phyloP scores from a whole-genome alignment of 441 rosid species.

The Theobroma grandiflorum region DNA sequence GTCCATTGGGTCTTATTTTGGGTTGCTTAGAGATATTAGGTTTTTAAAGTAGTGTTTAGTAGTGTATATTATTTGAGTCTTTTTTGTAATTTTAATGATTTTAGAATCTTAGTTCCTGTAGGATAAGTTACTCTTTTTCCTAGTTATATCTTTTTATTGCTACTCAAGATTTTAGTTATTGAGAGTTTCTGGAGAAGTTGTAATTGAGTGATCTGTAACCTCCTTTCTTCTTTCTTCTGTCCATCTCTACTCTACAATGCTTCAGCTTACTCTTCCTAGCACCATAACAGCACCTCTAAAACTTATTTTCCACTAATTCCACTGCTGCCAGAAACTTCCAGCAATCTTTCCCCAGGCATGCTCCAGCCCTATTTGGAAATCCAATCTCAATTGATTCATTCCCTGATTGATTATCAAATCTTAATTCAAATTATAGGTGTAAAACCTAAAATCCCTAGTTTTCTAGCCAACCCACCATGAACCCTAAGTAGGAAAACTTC shows the following conservation, averaged over 20 bases:
- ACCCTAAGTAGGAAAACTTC: neutral
- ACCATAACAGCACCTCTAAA: neutral
- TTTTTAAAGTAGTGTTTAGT: neutral
- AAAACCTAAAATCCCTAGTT: neutral
- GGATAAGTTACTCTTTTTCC: neutral
- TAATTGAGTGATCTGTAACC: neutral
- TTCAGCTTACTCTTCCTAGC: neutral
- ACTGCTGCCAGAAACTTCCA: neutral
- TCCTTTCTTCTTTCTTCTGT: neutral
- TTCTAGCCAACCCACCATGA: neutral
- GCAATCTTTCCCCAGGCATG: neutral
- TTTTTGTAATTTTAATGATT: neutral
- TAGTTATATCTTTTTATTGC: neutral
- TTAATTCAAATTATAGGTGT: neutral
- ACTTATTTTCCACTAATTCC: neutral
- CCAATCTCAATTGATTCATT: neutral
- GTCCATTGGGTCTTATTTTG: neutral
- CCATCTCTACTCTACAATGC: no score
- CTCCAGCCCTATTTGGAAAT: neutral
- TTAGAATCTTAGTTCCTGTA: neutral
- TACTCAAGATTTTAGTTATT: neutral
- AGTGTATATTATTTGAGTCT: neutral
- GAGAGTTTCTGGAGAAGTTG: neutral
- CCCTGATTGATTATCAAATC: neutral
- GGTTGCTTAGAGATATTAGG: neutral